These are phyloP conservation scores for Sphaerulina musiva DNA, from an alignment of 2,329 filamentous ascomycete genomes.

Conservation along the genomic window DNA sequence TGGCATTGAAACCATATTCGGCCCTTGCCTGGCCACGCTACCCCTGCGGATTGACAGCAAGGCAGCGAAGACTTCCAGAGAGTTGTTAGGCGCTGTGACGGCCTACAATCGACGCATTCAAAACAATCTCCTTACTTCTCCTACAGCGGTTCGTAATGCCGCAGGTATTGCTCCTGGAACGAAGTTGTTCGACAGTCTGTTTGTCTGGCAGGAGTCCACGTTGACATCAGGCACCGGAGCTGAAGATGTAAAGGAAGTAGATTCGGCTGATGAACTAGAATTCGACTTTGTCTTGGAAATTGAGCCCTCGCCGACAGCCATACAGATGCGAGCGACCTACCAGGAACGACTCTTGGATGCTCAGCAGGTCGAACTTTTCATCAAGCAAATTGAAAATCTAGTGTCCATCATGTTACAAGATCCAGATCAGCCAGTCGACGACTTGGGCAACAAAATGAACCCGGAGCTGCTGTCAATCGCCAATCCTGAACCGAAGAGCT, in stretches of 20 bases:
- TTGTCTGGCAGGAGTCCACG: constrained; percentile 78
- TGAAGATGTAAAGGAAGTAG: constrained; percentile 48
- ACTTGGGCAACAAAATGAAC: constrained; percentile 29
- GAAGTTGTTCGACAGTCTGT: constrained; percentile 65
- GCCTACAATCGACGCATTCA: constrained; percentile 59
- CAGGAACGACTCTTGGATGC: constrained; percentile 49
- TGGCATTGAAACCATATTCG: constrained; percentile 65
- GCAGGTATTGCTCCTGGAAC: constrained; percentile 51
- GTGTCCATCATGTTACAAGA: constrained; percentile 40
- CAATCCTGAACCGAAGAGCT: constrained; percentile 34
- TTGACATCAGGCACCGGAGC: constrained; percentile 27
- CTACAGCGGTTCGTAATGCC: constrained; percentile 62
- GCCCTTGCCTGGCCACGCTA: constrained; percentile 71
- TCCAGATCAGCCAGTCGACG: constrained; percentile 31
- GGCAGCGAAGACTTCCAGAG: constrained; percentile 46
- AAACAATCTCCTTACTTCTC: constrained; percentile 55
- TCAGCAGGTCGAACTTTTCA: constrained; percentile 51
- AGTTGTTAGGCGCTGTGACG: constrained; percentile 61
- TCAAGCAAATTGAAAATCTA: constrained; percentile 56
- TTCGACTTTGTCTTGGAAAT: constrained; percentile 71
- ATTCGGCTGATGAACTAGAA: constrained; percentile 65
- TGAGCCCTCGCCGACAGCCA: constrained; percentile 51
- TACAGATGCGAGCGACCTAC: constrained; percentile 51
- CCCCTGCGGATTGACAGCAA: constrained; percentile 61
- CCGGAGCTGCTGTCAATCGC: constrained; percentile 35